Conservation (phyloP, 345 rosid genomes). For the Sonneratia caseolaris region DNA sequence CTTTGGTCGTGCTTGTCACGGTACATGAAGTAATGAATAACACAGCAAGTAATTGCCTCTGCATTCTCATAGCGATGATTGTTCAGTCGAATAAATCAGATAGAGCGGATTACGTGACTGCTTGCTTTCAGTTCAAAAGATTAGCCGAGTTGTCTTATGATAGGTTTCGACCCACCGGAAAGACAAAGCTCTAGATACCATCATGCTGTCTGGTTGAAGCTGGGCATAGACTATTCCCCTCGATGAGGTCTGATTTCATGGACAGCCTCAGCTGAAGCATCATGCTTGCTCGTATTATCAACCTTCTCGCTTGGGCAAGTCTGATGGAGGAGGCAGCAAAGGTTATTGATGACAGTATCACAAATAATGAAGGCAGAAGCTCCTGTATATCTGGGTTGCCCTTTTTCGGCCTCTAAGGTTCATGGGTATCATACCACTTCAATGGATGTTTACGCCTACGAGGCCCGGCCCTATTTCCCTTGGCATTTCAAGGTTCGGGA, state of each 20-base stretch:
- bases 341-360: constrained; percentile 57
- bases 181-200: constrained; percentile 65
- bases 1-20: background rate
- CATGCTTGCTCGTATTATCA: constrained; percentile 68
- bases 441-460: no score
- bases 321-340: constrained; percentile 59
- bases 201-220: constrained; percentile 84
- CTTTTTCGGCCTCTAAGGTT: constrained; percentile 58
- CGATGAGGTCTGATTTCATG: constrained; percentile 53
- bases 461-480: no score
- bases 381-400: constrained; percentile 64
- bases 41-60: background rate
- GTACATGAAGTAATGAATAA: background rate
- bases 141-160: constrained; percentile 33
- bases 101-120: background rate
- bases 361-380: constrained; percentile 53
- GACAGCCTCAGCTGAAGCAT: constrained; percentile 55
- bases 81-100: background rate
- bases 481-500: no score
- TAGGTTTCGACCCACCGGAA: constrained; percentile 62
- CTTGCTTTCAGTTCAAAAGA: background rate
- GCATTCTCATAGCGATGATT: background rate
- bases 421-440: constrained; percentile 21
- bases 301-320: constrained; percentile 79
- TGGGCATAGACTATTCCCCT: constrained; percentile 51